Percentiles rank a stretch among this genome's conserved stretches.
Evolutionary conservation across 176 grass and related monocot species (phyloP).

Genomic region (Bromus sterilis): DNA sequence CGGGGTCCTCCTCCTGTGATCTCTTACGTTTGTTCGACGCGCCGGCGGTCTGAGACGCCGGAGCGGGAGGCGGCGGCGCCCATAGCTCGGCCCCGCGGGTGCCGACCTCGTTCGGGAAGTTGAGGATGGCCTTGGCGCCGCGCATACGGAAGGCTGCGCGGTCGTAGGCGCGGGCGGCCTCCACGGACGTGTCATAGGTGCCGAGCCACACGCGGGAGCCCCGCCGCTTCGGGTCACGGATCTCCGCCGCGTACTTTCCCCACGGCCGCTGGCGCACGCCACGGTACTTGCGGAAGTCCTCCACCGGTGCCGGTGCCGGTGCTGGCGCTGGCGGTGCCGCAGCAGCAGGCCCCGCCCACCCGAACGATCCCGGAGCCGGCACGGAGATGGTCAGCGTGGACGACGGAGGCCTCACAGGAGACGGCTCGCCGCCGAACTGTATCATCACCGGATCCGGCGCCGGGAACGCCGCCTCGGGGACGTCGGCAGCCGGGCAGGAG

Average conservation of each 20-base stretch:
- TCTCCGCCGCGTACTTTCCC: slow-evolving; percentile 92
- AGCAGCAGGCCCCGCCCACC: neutral
- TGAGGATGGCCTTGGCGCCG: slow-evolving; percentile 69
- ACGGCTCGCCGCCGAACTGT: slow-evolving; percentile 26
- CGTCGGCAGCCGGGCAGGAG: neutral
- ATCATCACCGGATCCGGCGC: slow-evolving; percentile 30
- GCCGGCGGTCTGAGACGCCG: neutral
- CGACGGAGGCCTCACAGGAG: neutral
- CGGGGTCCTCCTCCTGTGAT: neutral
- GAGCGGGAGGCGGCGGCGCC: neutral
- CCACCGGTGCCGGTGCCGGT: neutral
- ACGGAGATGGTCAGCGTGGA: slow-evolving; percentile 19
- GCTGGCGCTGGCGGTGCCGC: neutral
- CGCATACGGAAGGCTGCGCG: slow-evolving; percentile 65
- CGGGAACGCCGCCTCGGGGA: neutral
- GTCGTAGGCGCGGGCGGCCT: slow-evolving; percentile 73
- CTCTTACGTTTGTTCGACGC: slow-evolving; percentile 24
- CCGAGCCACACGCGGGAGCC: slow-evolving; percentile 85
- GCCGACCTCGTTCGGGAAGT: slow-evolving; percentile 80
- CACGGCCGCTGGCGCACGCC: slow-evolving; percentile 65
- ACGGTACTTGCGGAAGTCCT: slow-evolving; percentile 57
- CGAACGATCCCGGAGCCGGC: slow-evolving; percentile 9
- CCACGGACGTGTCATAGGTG: slow-evolving; percentile 54
- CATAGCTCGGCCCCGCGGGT: slow-evolving; percentile 22
- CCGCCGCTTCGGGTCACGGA: slow-evolving; percentile 64